Evolutionary conservation across 2,329 filamentous ascomycete species (phyloP).

Genomic region (Ophiostoma pallidulum): DNA sequence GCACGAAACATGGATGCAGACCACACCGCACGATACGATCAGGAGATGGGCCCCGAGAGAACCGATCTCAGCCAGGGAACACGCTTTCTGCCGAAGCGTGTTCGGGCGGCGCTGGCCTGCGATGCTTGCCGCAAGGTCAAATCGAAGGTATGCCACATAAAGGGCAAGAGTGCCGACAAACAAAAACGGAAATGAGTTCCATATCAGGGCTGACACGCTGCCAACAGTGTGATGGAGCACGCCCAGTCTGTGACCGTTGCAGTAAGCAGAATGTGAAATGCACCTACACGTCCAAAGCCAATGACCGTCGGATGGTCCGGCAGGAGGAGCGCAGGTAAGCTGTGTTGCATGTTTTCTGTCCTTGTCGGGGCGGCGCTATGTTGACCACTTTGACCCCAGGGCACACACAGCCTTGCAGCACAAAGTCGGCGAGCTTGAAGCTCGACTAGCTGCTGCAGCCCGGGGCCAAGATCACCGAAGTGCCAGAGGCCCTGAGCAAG

Average conservation of each 20-base stretch:
- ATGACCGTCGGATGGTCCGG: conserved; percentile 10
- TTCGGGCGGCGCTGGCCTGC: conserved; percentile 13
- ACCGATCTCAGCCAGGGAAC: background rate
- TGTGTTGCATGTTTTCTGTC: no score
- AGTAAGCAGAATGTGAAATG: conserved; percentile 11
- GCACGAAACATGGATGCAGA: no score
- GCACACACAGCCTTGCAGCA: conserved; percentile 6
- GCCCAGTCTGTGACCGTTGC: conserved; percentile 14
- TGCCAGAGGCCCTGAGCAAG: background rate
- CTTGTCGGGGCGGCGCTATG: no score
- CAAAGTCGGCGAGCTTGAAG: conserved; percentile 19
- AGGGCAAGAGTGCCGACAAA: background rate
- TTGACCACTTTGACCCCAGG: background rate
- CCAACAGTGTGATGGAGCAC: conserved; percentile 14
- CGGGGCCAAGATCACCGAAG: background rate
- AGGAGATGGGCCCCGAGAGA: background rate
- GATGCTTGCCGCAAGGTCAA: conserved; percentile 13
- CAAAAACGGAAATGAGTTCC: no score
- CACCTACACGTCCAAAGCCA: conserved; percentile 12
- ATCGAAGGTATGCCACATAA: conserved; percentile 5
- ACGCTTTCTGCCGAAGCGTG: conserved; percentile 11
- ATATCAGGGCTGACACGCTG: no score
- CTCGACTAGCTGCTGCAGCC: conserved; percentile 13
- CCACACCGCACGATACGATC: background rate
- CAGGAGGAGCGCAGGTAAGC: conserved; percentile 14